Percentiles rank a stretch among this genome's conserved stretches.
Conservation (phyloP, 768 basidiomycete species). For the Kwoniella heveanensis region DNA sequence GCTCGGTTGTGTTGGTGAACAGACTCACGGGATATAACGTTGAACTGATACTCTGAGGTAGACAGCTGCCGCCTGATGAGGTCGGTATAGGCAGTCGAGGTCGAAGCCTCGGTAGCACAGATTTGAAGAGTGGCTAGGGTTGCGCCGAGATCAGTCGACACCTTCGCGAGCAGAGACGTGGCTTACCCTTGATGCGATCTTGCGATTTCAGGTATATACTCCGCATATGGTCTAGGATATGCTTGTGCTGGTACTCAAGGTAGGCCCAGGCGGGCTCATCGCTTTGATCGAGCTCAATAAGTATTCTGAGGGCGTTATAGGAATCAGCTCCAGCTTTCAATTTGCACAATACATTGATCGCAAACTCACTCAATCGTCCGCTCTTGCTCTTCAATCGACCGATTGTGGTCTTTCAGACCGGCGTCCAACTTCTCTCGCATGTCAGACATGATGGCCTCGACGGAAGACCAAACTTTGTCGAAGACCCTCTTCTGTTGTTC, state of each 20-base stretch:
- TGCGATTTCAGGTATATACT: constrained; percentile 64
- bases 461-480: constrained; percentile 92
- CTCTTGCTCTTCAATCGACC: constrained; percentile 90
- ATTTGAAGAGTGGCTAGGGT: constrained; percentile 63
- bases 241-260: constrained; percentile 87
- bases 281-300: constrained; percentile 78
- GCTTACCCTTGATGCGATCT: constrained; percentile 62
- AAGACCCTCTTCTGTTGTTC: constrained; percentile 86
- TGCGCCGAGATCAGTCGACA: constrained; percentile 24
- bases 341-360: not conserved
- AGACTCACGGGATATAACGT: constrained; percentile 25
- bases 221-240: constrained; percentile 78
- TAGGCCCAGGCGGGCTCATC: constrained; percentile 96
- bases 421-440: constrained; percentile 76
- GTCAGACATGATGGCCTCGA: constrained; percentile 91
- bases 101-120: constrained; percentile 37
- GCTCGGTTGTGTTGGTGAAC: not conserved
- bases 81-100: constrained; percentile 61
- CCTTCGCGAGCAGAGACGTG: not conserved
- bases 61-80: constrained; percentile 31
- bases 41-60: constrained; percentile 23
- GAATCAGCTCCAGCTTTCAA: not conserved
- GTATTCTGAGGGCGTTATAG: constrained; percentile 62
- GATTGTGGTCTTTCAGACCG: constrained; percentile 76
- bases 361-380: constrained; percentile 85